Percentiles rank a stretch among this genome's conserved stretches.
Evolutionary conservation across 192 early-diverging fungal species (phyloP).

Genomic region (Gamsiella multidivaricata): DNA sequence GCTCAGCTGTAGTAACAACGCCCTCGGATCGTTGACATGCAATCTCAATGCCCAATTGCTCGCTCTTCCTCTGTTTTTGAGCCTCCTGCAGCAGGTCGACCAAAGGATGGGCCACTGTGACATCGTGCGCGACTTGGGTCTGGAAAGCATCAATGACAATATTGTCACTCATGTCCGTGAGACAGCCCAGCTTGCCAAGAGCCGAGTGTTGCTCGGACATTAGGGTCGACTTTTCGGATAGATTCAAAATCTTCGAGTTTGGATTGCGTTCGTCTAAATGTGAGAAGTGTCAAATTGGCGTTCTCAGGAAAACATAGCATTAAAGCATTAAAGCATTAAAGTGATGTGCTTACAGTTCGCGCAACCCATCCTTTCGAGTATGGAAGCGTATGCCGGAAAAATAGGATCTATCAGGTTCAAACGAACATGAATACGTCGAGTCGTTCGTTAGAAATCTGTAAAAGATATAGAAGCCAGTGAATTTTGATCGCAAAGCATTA

Average conservation of each 20-base stretch:
- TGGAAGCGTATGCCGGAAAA: conserved; percentile 2
- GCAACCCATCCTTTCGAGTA: conserved; percentile 8
- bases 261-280: conserved; percentile 24
- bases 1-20: conserved; percentile 55
- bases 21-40: conserved; percentile 65
- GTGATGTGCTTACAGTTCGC: conserved; percentile 13
- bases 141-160: conserved; percentile 65
- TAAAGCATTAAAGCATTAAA: too few relatives aligned
- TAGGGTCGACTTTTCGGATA: conserved; percentile 5
- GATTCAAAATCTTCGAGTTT: background rate
- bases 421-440: background rate
- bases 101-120: conserved; percentile 26
- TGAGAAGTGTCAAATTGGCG: too few relatives aligned
- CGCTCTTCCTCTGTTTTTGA: conserved; percentile 44
- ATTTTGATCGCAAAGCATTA: too few relatives aligned
- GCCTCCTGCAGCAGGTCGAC: conserved; percentile 61
- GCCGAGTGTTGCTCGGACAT: background rate
- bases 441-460: too few relatives aligned
- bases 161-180: conserved; percentile 56
- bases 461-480: background rate
- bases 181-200: conserved; percentile 23
- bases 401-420: background rate
- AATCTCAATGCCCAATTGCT: conserved; percentile 57
- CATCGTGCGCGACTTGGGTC: conserved; percentile 58
- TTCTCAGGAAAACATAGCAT: background rate